Percentiles rank a stretch among this genome's conserved stretches.
Conservation (phyloP, 1,139 yeast genomes). For the Kazachstania sp. region DNA sequence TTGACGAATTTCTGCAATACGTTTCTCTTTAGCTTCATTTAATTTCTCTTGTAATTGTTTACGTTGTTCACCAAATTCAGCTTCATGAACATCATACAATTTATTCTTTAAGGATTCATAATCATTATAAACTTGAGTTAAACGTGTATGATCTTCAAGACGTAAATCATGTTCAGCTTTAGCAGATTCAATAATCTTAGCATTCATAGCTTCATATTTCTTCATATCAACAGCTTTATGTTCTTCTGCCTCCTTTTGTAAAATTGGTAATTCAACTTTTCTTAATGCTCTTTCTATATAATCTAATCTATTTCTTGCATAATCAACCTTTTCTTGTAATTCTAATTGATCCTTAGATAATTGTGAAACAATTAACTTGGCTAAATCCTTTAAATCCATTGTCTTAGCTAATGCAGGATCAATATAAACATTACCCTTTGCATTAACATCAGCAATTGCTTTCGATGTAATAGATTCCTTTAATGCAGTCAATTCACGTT, state of each 20-base stretch:
- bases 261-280: slow-evolving; percentile 67
- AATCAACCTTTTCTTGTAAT: slow-evolving; percentile 64
- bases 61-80: slow-evolving; percentile 43
- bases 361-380: slow-evolving; percentile 75
- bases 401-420: slow-evolving; percentile 73
- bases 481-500: slow-evolving; percentile 59
- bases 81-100: slow-evolving; percentile 41
- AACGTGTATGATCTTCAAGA: slow-evolving; percentile 57
- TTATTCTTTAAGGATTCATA: slow-evolving; percentile 45
- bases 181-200: slow-evolving; percentile 54
- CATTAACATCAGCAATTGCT: slow-evolving; percentile 81
- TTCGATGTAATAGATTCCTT: slow-evolving; percentile 53
- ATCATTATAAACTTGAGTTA: slow-evolving; percentile 58
- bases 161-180: slow-evolving; percentile 65
- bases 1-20: slow-evolving; percentile 52
- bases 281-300: slow-evolving; percentile 92
- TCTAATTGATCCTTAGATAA: slow-evolving; percentile 76
- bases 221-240: slow-evolving; percentile 59
- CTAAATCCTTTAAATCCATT: slow-evolving; percentile 65
- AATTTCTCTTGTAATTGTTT: slow-evolving; percentile 45
- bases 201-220: slow-evolving; percentile 54
- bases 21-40: slow-evolving; percentile 57
- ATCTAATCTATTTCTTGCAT: slow-evolving; percentile 68
- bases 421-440: slow-evolving; percentile 81
- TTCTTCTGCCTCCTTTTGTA: slow-evolving; percentile 65